phyloP scores from a whole-genome alignment of 306 rosid genomes.

The Dalbergia oliveri region DNA sequence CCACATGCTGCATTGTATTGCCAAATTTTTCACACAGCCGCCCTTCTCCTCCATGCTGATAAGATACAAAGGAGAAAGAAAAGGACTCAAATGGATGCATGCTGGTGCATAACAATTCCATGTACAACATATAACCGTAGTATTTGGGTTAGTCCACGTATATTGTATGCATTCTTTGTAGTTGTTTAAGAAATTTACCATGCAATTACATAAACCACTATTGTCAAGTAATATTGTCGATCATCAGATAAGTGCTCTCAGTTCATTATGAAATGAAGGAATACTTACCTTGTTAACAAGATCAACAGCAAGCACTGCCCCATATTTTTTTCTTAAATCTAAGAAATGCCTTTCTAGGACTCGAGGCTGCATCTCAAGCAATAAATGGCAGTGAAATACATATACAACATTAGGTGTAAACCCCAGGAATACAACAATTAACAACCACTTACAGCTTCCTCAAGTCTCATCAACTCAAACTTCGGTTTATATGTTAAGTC shows the following conservation, averaged over 20 bases:
- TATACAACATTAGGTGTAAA: constrained; percentile 31
- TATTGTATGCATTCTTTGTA: constrained; percentile 37
- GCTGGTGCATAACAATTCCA: constrained; percentile 27
- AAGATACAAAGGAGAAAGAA: constrained; percentile 52
- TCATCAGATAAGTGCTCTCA: constrained; percentile 37
- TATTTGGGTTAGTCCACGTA: background rate
- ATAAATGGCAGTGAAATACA: constrained; percentile 51
- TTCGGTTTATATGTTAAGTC: constrained; percentile 96
- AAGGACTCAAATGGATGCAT: constrained; percentile 40
- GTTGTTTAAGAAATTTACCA: constrained; percentile 35
- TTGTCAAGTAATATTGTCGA: constrained; percentile 29
- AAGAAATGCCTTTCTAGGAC: constrained; percentile 88
- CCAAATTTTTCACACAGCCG: constrained; percentile 78
- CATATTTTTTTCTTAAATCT: constrained; percentile 94
- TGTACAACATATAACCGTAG: constrained; percentile 2
- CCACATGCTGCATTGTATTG: constrained; percentile 68
- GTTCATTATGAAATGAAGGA: constrained; percentile 37
- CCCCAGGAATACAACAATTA: constrained; percentile 45
- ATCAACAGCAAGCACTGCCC: constrained; percentile 88
- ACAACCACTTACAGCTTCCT: constrained; percentile 82
- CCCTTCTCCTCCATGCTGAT: constrained; percentile 98
- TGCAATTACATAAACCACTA: constrained; percentile 33
- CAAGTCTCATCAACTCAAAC: constrained; percentile 73
- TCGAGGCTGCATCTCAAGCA: constrained; percentile 70
- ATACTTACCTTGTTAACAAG: constrained; percentile 83